Base-by-base conservation (phyloP, 106 monocot species). In the Allium cepa region DNA sequence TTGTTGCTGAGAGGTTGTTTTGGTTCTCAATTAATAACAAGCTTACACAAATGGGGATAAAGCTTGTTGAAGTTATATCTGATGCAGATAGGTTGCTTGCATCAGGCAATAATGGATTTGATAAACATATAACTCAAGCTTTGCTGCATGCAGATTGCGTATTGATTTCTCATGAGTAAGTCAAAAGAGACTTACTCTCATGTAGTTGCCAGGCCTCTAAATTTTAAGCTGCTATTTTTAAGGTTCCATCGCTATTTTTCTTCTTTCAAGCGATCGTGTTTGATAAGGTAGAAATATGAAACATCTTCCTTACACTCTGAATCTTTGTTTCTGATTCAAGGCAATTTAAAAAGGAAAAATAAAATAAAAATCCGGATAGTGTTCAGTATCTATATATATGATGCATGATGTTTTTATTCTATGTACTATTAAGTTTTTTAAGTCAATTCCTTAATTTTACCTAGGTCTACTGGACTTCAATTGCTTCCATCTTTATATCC, bases 101-200 rank as follows among this genome's bases (percentile, higher is more conserved):
- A 49, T 11, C 27, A 56, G 62, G 76, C 8, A 14, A 17, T 11
- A 66, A 11, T 67, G 69, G 69, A 59, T 74, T 72, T 26, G 46
- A n/a, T 52, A 66, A 71, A 61, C 74, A 68, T 47, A 53, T 73
- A 49, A 51, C 66, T 56, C 79, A 86, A 58, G 74, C 63, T 46
- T 59, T 86, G 45, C 22, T 56, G 59, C 68, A 79, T 56, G 70
- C 74, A 51, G 73, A 90, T 53, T 83, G 83, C 67, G 36, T 90
- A 47, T 65, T 90, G 53, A 64, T 81, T 69, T 69, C 78, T 68
- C 69, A 75, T 36, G 79, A 86, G 90, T 90, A 86, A 81, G 86
- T 77, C 16, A 4, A 17, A 9, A 50, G 52, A 2, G 57, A 46
- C 62, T 61, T 27, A 17, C 45, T 28, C 7, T 15, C 26, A 10